Percentiles rank a stretch among this genome's conserved stretches.
These are phyloP conservation scores for Plasmodium knowlesi DNA, from an alignment of 169 alveolate species.

Conservation along the genomic window DNA sequence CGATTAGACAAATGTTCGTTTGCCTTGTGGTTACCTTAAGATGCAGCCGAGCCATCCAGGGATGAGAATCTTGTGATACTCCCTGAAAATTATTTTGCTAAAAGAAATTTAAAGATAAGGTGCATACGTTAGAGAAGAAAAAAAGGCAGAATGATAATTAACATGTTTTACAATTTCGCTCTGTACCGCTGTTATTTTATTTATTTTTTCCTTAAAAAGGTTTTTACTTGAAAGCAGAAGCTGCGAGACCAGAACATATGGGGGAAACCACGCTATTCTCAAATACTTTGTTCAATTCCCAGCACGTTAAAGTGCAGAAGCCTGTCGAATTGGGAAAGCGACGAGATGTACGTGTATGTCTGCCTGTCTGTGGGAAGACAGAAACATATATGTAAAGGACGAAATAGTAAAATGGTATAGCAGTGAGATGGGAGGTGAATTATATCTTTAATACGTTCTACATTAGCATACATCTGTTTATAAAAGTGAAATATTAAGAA, in stretches of 20 bases:
- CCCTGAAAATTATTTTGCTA: constrained; percentile 40
- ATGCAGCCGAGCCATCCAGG: constrained; percentile 65
- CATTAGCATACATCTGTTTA: neutral
- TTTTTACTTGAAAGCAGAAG: constrained; percentile 33
- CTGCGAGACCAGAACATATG: constrained; percentile 34
- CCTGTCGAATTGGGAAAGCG: constrained; percentile 10
- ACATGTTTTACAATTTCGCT: neutral
- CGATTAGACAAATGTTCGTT: neutral
- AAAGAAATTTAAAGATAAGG: neutral
- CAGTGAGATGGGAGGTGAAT: neutral
- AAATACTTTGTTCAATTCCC: constrained; percentile 28
- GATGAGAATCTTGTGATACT: constrained; percentile 13
- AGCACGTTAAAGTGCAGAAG: constrained; percentile 33
- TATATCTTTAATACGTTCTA: neutral
- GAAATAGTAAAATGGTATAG: neutral
- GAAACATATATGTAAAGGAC: neutral
- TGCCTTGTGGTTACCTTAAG: constrained; percentile 24
- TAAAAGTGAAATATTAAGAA: neutral
- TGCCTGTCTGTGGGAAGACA: neutral
- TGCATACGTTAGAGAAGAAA: neutral
- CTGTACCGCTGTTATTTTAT: neutral
- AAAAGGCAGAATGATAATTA: neutral
- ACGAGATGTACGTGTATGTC: neutral
- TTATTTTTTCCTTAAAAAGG: neutral
- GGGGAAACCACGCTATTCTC: constrained; percentile 20